These are phyloP conservation scores for Gossypium stocksii DNA, from an alignment of 345 rosid genomes.

Conservation along the genomic window DNA sequence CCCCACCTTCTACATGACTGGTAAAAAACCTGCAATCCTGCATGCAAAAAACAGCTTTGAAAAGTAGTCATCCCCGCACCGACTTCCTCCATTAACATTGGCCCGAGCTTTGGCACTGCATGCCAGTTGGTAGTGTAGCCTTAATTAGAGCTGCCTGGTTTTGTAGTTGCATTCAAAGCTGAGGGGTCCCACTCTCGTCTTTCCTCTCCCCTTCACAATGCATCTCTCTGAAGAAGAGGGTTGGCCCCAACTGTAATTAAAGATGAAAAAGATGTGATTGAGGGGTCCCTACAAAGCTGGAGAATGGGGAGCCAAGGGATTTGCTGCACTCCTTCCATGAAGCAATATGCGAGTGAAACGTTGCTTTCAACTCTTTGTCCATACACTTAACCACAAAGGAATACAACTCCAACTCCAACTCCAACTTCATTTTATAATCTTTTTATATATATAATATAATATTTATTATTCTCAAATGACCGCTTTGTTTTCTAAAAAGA, in stretches of 20 bases:
- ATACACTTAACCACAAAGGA: neutral
- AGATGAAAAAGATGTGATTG: neutral
- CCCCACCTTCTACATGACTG: constrained; percentile 8
- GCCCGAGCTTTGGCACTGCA: neutral
- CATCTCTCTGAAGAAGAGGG: neutral
- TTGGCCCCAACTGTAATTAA: neutral
- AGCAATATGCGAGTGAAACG: constrained; percentile 10
- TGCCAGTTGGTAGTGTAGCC: neutral
- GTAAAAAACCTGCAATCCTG: constrained; percentile 4
- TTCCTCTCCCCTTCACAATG: neutral
- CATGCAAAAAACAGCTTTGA: constrained; percentile 13
- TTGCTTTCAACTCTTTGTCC: neutral
- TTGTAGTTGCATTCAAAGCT: neutral
- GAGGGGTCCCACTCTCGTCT: neutral
- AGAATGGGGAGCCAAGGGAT: constrained; percentile 17
- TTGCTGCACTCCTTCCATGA: constrained; percentile 15
- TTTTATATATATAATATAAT: no score
- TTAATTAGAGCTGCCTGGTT: neutral
- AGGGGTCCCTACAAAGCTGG: constrained; percentile 10
- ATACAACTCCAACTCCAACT: neutral
- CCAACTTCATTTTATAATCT: no score
- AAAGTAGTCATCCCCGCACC: constrained; percentile 18
- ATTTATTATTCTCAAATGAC: no score
- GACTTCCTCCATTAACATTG: constrained; percentile 1
- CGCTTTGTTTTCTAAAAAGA: no score